These are phyloP conservation scores for Entomortierella parvispora DNA, from an alignment of 192 early-diverging fungal genomes.

Conservation along the genomic window DNA sequence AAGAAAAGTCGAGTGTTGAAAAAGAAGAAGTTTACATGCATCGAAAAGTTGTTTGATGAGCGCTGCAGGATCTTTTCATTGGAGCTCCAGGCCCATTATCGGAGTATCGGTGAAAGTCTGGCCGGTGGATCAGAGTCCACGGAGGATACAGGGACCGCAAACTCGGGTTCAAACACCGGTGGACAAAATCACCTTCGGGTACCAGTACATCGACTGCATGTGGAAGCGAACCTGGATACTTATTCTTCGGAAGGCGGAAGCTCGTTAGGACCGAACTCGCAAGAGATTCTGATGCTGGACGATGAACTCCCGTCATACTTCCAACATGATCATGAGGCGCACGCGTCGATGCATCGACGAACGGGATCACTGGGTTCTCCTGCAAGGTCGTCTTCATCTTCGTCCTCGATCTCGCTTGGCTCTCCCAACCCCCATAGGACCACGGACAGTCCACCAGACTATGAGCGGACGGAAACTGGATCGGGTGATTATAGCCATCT, in stretches of 20 bases:
- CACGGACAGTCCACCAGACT: conserved; percentile 42
- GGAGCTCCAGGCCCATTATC: conserved; percentile 39
- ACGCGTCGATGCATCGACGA: conserved; percentile 23
- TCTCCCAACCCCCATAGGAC: conserved; percentile 8
- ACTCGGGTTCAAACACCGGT: background rate
- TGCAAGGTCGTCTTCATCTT: conserved; percentile 39
- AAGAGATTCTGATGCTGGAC: conserved; percentile 26
- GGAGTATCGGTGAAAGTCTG: conserved; percentile 40
- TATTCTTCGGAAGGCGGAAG: conserved; percentile 22
- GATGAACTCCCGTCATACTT: conserved; percentile 49
- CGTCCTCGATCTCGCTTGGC: conserved; percentile 35
- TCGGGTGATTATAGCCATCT: background rate
- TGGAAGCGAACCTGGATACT: conserved; percentile 14
- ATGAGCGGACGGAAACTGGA: conserved; percentile 19
- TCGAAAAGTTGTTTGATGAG: conserved; percentile 44
- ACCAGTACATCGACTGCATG: conserved; percentile 25
- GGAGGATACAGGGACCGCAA: background rate
- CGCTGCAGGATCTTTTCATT: conserved; percentile 45
- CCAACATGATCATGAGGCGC: conserved; percentile 32
- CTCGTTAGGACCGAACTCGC: conserved; percentile 13
- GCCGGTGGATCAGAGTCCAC: background rate
- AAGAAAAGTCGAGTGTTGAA: conserved; percentile 27
- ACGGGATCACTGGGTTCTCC: conserved; percentile 35
- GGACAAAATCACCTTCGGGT: conserved; percentile 9
- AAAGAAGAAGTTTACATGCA: conserved; percentile 28